Conservation (phyloP, 257 asterid species). For the Solanum chiquidenum region DNA sequence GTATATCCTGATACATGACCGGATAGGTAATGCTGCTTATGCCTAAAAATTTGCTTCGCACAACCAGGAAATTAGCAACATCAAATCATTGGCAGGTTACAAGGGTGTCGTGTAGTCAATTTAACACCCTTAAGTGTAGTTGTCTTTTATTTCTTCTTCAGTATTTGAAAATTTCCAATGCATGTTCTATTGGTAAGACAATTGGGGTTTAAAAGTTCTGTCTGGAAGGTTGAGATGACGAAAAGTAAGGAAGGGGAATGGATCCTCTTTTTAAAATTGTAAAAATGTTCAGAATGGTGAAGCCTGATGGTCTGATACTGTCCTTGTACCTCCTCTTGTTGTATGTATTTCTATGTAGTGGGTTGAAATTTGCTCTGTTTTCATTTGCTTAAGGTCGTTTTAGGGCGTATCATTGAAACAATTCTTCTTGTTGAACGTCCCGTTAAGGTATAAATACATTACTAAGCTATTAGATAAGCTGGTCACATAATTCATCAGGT, state of each 20-base stretch:
- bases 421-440: background rate
- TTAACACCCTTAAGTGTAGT: background rate
- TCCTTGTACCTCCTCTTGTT: background rate
- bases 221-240: background rate
- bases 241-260: background rate
- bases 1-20: background rate
- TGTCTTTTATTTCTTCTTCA: background rate
- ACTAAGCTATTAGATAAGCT: background rate
- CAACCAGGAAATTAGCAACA: background rate
- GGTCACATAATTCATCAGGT: background rate
- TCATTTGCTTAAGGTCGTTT: background rate
- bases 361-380: background rate
- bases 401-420: background rate
- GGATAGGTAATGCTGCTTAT: background rate
- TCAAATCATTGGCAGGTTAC: background rate
- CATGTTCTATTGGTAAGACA: background rate
- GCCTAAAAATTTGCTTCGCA: background rate
- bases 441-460: background rate
- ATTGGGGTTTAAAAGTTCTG: background rate
- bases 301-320: background rate
- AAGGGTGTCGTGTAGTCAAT: background rate
- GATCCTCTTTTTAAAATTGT: background rate
- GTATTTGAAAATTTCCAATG: background rate
- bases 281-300: background rate
- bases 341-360: background rate